Conservation (phyloP, 176 grass and related monocot species). For the Aegilops tauschii region DNA sequence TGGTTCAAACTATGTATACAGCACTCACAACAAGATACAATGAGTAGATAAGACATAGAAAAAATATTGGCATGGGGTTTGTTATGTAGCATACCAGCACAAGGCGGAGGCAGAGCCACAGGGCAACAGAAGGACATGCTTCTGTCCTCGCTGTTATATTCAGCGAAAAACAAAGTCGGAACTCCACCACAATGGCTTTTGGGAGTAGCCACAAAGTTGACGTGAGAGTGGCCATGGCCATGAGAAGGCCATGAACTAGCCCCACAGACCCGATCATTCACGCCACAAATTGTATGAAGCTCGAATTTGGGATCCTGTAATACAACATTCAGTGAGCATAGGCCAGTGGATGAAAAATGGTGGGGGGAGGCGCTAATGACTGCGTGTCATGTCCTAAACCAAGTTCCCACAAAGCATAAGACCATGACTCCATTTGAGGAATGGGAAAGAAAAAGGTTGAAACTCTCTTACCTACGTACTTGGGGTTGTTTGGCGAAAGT, state of each 20-base stretch:
- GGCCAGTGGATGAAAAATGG: not conserved
- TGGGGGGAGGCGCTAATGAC: no score
- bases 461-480: no score
- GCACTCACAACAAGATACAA: not conserved
- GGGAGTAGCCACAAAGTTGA: not conserved
- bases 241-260: not conserved
- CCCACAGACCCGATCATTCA: not conserved
- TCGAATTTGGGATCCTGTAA: conserved; percentile 6
- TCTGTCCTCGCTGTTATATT: not conserved
- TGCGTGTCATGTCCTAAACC: no score
- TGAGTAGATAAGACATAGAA: not conserved
- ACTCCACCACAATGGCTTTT: not conserved
- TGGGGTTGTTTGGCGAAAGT: no score
- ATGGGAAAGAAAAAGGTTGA: no score
- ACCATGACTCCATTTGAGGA: no score
- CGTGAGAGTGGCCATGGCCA: not conserved
- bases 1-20: no score
- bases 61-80: not conserved
- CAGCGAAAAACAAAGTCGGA: not conserved
- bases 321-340: not conserved
- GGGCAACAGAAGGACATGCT: not conserved
- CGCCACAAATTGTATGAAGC: not conserved
- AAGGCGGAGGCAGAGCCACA: not conserved
- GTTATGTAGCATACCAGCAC: not conserved
- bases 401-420: no score